Conservation (phyloP, 371 early-diverging fungal species). For the Mucor ambiguus region DNA sequence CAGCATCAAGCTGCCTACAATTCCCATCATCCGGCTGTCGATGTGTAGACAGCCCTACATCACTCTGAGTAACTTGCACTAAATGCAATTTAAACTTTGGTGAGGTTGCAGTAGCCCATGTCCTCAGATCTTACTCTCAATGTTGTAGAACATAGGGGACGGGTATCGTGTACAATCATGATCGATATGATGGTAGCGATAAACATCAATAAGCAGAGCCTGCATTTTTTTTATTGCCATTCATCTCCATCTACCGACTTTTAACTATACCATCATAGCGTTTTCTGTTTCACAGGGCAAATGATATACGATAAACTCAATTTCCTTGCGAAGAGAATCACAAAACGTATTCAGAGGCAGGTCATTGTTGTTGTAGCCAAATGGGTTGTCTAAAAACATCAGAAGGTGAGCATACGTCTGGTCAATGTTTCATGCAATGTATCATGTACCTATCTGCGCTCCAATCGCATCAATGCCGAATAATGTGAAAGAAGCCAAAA, state of each 20-base stretch:
- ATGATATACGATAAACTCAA: slow-evolving; percentile 48
- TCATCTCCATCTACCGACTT: not conserved
- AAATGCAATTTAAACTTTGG: too few relatives aligned
- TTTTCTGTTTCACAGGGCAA: slow-evolving; percentile 40
- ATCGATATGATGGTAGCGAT: too few relatives aligned
- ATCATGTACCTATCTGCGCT: slow-evolving; percentile 29
- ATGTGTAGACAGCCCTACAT: too few relatives aligned
- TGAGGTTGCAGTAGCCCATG: too few relatives aligned
- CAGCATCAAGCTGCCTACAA: too few relatives aligned
- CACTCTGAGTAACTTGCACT: too few relatives aligned
- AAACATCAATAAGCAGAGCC: too few relatives aligned
- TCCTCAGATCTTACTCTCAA: too few relatives aligned
- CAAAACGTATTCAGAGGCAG: slow-evolving; percentile 47
- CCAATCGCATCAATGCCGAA: slow-evolving; percentile 78
- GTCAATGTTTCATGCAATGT: not conserved
- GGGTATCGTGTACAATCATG: too few relatives aligned
- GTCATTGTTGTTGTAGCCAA: slow-evolving; percentile 64
- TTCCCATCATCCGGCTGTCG: too few relatives aligned
- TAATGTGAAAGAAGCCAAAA: slow-evolving; percentile 68
- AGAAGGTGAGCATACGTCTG: slow-evolving; percentile 15
- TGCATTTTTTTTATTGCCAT: too few relatives aligned
- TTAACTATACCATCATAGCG: slow-evolving; percentile 19
- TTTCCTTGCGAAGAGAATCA: slow-evolving; percentile 42
- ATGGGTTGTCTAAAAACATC: slow-evolving; percentile 34
- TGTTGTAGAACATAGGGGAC: too few relatives aligned